Base-by-base conservation (phyloP, 2,329 filamentous ascomycete species). In the Harringtonia aguacate region DNA sequence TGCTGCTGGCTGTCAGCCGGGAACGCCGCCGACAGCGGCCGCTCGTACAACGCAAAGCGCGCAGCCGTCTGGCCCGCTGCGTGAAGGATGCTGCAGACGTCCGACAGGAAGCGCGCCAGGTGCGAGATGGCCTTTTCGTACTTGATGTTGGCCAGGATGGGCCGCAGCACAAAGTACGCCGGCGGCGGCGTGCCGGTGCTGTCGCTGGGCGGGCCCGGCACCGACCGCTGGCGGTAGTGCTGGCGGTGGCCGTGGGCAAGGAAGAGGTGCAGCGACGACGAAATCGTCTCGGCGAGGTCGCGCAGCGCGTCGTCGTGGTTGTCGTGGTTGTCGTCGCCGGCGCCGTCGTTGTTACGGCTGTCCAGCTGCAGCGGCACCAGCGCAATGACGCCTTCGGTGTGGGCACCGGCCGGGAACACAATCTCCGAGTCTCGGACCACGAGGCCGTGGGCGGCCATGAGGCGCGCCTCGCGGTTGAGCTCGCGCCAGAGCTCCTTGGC, bases 401-500 rank as follows among this genome's bases (percentile, higher is more conserved):
- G 61, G 1, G 68, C 55, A n/a, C 71, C 67, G 2, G 77, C 59
- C 4, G 70, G 64, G 53, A 79, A 77, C 10, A 68, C 67, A 35
- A 87, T 68, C 4, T 69, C 63, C 22, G 75, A 66, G 14, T 73
- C 77, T 30, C 77, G 71, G 14, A 80, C 73, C 22, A 72, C 73
- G 13, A 95, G 81, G 10, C 81, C 77, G 48, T 85, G 80, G 12
- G 80, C 78, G 4, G 81, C 72, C 20, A 95, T 68, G 0, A 73
- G 72, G 15, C 88, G 81, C 1, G 84, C 80, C 62, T 98, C 92
- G 17, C 86, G 75, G 42, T 82, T 81, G 47, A 97, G 70, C 62
- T 98, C 92, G 53, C 94, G 81, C 73, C 88, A 95, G 2, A 98
- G 66, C 58, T 98, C 92, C 56, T 89, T 81, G 24, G 85, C 79